Base-by-base conservation (phyloP, 2,329 filamentous ascomycete species). In the Fusarium sp. region DNA sequence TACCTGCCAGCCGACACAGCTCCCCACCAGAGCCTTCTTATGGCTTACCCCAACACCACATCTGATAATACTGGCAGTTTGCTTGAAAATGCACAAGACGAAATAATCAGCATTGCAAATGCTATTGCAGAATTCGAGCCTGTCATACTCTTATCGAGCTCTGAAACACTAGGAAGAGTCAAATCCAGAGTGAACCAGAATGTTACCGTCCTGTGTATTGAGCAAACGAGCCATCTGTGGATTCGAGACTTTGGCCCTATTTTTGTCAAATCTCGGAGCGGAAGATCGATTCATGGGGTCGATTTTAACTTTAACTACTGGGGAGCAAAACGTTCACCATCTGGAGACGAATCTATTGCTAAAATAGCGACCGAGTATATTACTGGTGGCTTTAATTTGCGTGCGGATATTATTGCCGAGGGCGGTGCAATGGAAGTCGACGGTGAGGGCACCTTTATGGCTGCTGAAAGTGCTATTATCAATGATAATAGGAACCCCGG, bases 11-110 rank as follows among this genome's bases (percentile, higher is more conserved):
- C 25, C 25, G 25, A 25, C 25, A 25, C 25, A 25, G 25, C 25
- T 25, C 25, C 25, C 5, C 25, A 25, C 25, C 25, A 25, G 25
- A 25, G 25, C 25, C 25, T 5, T 74, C 79, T 45, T n/a, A 45
- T 45, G 42, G 42, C 42, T 17, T 45, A 10, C 9, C 42, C 42
- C 13, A 45, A 45, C 22, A 27, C 42, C n/a, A 45, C 13, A 17
- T 45, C 42, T 27, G 42, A 45, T 27, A 27, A 15, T n/a, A 27
- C 7, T 9, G 42, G 42, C 12, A 15, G 15, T 13, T 13, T 45
- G 13, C 42, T 45, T 12, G 12, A 45, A 45, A n/a, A 45, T 45
- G 42, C 42, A 14, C 42, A 45, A 27, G 15, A 45, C 3, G 42
- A 45, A 27, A 27, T 45, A n/a, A 45, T 45, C 12, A 27, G 27